Evolutionary conservation across 1,284 basidiomycete species (phyloP), one percentile per base, ranked within the genome.

Genomic region (Trichosporon faecale): DNA sequence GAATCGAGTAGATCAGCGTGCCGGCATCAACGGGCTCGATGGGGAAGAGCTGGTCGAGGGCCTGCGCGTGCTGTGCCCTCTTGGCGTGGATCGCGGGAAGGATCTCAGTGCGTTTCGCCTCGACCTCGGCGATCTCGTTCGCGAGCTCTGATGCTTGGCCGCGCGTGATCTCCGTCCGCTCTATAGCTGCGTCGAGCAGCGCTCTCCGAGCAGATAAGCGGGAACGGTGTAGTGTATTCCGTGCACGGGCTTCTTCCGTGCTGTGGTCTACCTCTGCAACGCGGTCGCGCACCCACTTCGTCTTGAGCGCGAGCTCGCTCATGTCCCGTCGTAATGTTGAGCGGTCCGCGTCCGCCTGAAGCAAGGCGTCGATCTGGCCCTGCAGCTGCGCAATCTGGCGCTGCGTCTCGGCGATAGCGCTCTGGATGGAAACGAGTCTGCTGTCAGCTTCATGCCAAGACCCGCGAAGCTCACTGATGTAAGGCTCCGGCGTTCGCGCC

Each of bases 1-100:
- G 85, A 77, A 97, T 92, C 9, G 91, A 89, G 81, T 91, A 98
- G 21, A 95, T 87, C 9, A 96, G 86, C 77, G 93, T 90, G 1
- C 91, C 89, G 12, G 92, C 86, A 31, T 91, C 91, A 40, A 90
- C 86, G 3, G 95, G 89, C 68, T 92, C 90, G 76, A 98, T 95
- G 37, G 95, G 94, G 82, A 92, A 98, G 76, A 97, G 90, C 35
- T 85, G 85, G 60, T 91, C 89, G 64, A 98, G 88, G 16, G 87
- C 87, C n/a, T 90, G 89, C 71, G 94, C 86, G 68, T 94, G 88
- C 14, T 87, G 86, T 25, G 89, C 90, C 66, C 91, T 89, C 57
- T 87, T 86, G 16, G 87, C 85, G 25, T 86, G 79, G 70, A 92
- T 82, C 12, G 84, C 68, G 81, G 87, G 73, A 77, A 84, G 73